Base-by-base conservation (phyloP, 164 flowering plant genomes). In the Echeveria elegans region DNA sequence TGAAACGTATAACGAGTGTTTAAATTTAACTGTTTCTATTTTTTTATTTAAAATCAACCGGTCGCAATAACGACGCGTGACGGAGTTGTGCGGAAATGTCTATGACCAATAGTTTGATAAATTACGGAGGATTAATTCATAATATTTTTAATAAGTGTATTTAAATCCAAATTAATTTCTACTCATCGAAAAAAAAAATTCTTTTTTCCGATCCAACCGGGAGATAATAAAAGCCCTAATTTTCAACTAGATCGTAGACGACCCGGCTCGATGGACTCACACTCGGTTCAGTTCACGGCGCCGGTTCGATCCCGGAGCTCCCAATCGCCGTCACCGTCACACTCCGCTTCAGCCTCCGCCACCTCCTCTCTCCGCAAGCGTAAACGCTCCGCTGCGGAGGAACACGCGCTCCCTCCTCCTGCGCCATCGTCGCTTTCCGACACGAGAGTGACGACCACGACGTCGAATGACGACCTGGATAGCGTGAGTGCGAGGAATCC, bases 261-360 rank as follows among this genome's bases (percentile, higher is more conserved):
- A 34, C 47, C 36, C 69, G 15, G n/a, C 50, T 2, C 36, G 37
- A 89, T 87, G 96, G 96, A 90, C 41, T 74, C 81, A 0, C 88
- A 83, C 72, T 80, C 90, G 12, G 72, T 86, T n/a, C 89, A 83
- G 67, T 77, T 85, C 45, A 40, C 15, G 1, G 45, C 45, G 15
- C 45, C 45, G n/a, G 82, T 77, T 48, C 89, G 93, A 11, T 87
- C 96, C 0, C 87, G 96, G 43, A 82, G 86, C 77, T 84, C 91
- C 15, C 97, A 87, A 34, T 83, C 96, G 4, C 88, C 90, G 14
- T 89, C 98, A 0, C 97, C 97, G 1, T 92, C 96, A 19, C 93
- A 92, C 79, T 90, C 98, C 6, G 94, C 88, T 26, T 87, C 96
- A 21, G 88, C 89, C 59, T 85, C 98, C 70, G 89, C 89, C 68